phyloP scores from a whole-genome alignment of 2,329 filamentous ascomycete genomes.

The Ascochyta rabiei region DNA sequence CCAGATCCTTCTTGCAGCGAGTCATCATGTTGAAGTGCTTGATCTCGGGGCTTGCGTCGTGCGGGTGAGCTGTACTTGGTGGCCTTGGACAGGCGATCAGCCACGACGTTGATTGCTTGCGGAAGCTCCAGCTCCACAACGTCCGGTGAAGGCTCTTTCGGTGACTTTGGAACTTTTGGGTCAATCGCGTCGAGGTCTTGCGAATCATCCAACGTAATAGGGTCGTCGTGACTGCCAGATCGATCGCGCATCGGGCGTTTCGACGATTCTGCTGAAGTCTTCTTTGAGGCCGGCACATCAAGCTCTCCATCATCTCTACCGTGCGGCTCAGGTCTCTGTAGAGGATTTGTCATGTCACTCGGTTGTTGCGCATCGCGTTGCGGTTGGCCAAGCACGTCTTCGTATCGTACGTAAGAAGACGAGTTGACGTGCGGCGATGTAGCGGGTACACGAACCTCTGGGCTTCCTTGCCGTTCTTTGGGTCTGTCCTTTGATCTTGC shows the following conservation, averaged over 20 bases:
- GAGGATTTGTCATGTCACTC: neutral
- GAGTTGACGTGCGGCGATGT: neutral
- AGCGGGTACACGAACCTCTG: slow-evolving; percentile 5
- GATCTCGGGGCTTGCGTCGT: neutral
- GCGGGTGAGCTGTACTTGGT: neutral
- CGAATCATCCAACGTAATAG: slow-evolving; percentile 10
- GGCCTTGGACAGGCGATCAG: neutral
- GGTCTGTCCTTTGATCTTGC: neutral
- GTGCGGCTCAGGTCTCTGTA: neutral
- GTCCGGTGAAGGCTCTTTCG: neutral
- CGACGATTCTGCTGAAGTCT: neutral
- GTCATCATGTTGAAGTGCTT: neutral
- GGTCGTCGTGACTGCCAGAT: slow-evolving; percentile 7
- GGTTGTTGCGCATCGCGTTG: neutral
- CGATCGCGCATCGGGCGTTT: neutral
- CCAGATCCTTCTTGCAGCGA: neutral
- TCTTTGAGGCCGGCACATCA: neutral
- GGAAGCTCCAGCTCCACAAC: slow-evolving; percentile 3
- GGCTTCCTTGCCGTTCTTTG: neutral
- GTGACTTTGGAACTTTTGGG: neutral
- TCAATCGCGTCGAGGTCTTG: slow-evolving; percentile 2
- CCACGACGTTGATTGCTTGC: neutral
- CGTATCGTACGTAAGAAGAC: neutral
- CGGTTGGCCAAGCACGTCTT: neutral
- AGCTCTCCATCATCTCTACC: neutral